Conservation (phyloP, 768 basidiomycete genomes). For the Suillus placidus region DNA sequence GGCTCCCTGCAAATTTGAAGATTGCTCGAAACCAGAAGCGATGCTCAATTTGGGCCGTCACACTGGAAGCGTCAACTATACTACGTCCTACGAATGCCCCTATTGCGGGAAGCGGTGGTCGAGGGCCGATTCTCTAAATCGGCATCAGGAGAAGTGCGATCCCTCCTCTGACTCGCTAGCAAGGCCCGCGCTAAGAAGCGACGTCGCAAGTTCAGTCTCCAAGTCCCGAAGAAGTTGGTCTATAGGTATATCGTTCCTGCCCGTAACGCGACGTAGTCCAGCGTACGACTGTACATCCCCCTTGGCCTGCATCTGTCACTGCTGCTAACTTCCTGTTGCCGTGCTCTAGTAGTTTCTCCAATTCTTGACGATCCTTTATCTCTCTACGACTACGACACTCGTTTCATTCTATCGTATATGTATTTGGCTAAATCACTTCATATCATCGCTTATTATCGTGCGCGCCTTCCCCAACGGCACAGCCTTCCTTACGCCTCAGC, state of each 20-base stretch:
- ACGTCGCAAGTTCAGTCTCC: background rate
- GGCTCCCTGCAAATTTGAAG: background rate
- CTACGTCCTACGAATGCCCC: background rate
- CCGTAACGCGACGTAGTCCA: background rate
- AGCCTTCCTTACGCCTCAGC: too few relatives aligned
- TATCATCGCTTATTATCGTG: too few relatives aligned
- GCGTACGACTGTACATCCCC: background rate
- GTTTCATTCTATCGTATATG: background rate
- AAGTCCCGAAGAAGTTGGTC: background rate
- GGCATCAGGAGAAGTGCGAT: background rate
- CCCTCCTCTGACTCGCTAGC: background rate
- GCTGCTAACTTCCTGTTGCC: background rate
- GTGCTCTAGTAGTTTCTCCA: background rate
- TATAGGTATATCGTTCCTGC: constrained; percentile 2
- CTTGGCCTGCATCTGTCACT: background rate
- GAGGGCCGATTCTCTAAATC: background rate
- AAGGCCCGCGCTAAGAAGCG: background rate
- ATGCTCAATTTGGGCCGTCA: background rate
- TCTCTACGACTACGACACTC: background rate
- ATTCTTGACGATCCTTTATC: too few relatives aligned
- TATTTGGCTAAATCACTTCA: background rate
- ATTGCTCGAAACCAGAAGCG: background rate
- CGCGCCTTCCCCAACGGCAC: too few relatives aligned
- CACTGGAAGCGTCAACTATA: background rate
- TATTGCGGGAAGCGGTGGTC: background rate